A percentile compares a stretch with the other conserved stretches of the same genome.
Evolutionary conservation across 768 basidiomycete species (phyloP).

Genomic region (Chalciporus pseudorubinellus): DNA sequence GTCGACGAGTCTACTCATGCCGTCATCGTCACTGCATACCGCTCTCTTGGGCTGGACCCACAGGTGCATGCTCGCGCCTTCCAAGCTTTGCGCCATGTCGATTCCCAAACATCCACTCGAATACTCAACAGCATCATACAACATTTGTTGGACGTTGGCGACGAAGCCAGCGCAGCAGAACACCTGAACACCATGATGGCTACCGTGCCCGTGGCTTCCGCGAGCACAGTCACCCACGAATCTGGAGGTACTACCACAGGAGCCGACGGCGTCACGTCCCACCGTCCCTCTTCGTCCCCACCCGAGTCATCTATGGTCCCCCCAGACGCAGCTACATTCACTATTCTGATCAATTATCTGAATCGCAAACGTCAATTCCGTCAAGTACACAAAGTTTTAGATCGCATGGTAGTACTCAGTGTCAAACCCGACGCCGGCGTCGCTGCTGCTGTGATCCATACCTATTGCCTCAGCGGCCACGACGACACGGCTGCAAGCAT

Average conservation of each 20-base stretch:
- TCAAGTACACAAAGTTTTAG: conserved; percentile 45
- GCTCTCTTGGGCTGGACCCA: conserved; percentile 54
- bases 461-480: conserved; percentile 48
- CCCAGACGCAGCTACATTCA: conserved; percentile 61
- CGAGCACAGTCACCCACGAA: conserved; percentile 19
- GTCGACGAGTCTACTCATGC: conserved; percentile 59
- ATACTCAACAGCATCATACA: conserved; percentile 72
- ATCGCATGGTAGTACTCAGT: conserved; percentile 43
- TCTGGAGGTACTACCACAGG: conserved; percentile 28
- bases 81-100: conserved; percentile 42
- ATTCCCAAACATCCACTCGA: conserved; percentile 41
- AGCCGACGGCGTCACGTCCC: conserved; percentile 27
- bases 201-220: conserved; percentile 25
- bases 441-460: conserved; percentile 54
- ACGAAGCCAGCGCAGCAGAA: conserved; percentile 45
- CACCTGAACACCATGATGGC: conserved; percentile 56
- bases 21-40: conserved; percentile 56
- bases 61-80: conserved; percentile 54
- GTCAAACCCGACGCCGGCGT: conserved; percentile 46
- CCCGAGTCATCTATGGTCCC: conserved; percentile 16
- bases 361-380: conserved; percentile 43
- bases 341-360: conserved; percentile 58
- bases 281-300: neutral
- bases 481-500: conserved; percentile 51
- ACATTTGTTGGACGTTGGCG: conserved; percentile 53